Evolutionary conservation across 1,284 basidiomycete genomes (phyloP), one percentile per base, ranked within the genome.

Genomic region (Bondarzewia mesenterica): DNA sequence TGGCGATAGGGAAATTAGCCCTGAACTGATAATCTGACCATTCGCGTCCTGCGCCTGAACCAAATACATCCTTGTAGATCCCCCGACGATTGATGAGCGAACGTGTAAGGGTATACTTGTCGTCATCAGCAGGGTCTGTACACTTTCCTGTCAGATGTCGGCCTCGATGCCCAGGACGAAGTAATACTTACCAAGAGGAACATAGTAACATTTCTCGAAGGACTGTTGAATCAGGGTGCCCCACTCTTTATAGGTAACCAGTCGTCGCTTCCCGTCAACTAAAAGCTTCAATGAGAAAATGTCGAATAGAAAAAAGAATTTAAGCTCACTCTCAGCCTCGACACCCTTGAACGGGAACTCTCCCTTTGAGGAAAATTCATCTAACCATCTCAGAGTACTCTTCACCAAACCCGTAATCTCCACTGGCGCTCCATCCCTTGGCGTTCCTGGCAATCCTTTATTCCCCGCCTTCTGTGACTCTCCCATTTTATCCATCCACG

Each of bases 401-500:
- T 94, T 94, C 55, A 95, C 65, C 51, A 99, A 68, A 12, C 94
- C 95, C 1, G 86, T 94, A 54, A 99, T 97, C 69, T 99, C 95
- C 29, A 99, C 76, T 0, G 95, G 93, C 0, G 95, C 91, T 15
- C 95, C 95, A 63, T 99, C 94, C 55, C 95, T 77, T 2, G 95
- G 93, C 0, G 94, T 95, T 12, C 93, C 95, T 5, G 95, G 95
- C 22, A 88, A 69, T 18, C 95, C 96, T 67, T 94, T 95, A 54
- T 90, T 98, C 2, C 93, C 91, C 7, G 96, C 94, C 59, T 85
- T 89, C 51, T 73, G 73, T 1, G 88, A 92, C 60, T 93, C 92
- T 38, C 93, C 93, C 88, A 93, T 95, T 76, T 95, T 95, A 71
- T 95, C 92, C 90, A 93, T 93, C 92, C 92, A 95, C 0, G 93